A percentile compares a stretch with the other conserved stretches of the same genome.
Conservation (phyloP, 1,284 basidiomycete species). For the Anthracocystis setariae region DNA sequence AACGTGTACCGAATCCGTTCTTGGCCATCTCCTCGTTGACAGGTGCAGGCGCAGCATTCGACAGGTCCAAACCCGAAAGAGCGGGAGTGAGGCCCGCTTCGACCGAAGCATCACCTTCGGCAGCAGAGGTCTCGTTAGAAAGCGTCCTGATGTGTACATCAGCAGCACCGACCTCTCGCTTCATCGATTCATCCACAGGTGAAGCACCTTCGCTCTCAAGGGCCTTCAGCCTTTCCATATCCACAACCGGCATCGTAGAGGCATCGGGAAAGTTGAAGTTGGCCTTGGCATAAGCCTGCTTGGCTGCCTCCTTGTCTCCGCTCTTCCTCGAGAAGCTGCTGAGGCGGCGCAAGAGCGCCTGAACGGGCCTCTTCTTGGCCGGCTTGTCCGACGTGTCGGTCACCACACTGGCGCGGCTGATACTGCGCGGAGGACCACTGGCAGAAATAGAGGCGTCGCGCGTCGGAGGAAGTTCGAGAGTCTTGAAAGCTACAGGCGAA, state of each 20-base stretch:
- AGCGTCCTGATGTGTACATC: not conserved
- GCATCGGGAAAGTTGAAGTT: slow-evolving; percentile 35
- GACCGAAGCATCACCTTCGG: too few species aligned
- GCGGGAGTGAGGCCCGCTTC: slow-evolving; percentile 5
- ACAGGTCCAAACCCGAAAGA: slow-evolving; percentile 16
- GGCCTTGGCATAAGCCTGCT: slow-evolving; percentile 22
- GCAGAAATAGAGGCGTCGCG: slow-evolving; percentile 1
- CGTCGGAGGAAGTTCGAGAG: slow-evolving; percentile 21
- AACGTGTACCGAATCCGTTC: slow-evolving; percentile 44
- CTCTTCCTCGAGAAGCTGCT: slow-evolving; percentile 42
- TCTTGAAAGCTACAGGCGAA: slow-evolving; percentile 36
- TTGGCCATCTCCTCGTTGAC: slow-evolving; percentile 45
- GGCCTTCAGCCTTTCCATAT: slow-evolving; percentile 31
- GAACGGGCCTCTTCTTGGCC: slow-evolving; percentile 26
- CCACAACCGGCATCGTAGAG: slow-evolving; percentile 38
- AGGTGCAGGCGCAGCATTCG: slow-evolving; percentile 23
- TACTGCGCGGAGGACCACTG: not conserved
- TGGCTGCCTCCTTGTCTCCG: slow-evolving; percentile 12
- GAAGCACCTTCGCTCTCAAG: slow-evolving; percentile 12
- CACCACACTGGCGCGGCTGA: slow-evolving; percentile 25
- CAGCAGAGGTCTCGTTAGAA: too few species aligned
- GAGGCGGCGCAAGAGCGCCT: slow-evolving; percentile 38
- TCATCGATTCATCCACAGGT: not conserved
- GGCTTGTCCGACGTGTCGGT: slow-evolving; percentile 9
- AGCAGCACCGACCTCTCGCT: not conserved